Base-by-base conservation (phyloP, 2,329 filamentous ascomycete genomes). In the Rachicladosporium sp. region DNA sequence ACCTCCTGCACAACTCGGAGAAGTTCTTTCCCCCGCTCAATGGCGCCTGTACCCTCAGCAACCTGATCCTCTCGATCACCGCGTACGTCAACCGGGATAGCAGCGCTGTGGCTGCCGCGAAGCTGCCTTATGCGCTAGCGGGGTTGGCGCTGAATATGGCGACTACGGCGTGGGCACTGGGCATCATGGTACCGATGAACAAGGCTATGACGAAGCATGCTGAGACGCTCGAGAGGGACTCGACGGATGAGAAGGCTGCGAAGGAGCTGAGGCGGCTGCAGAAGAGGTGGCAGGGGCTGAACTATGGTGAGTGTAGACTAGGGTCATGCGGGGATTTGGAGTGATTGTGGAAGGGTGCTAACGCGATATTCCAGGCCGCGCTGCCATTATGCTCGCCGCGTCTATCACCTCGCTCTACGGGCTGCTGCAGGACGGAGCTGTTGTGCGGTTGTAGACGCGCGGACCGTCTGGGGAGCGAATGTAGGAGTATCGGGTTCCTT, bases 1-100 rank as follows among this genome's bases (percentile, higher is more conserved):
- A 50, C 44, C 51, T 58, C 7, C 49, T 58, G 7, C 45, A 52
- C 41, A 48, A 50, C 31, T 48, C 44, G 45, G 55, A 58, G 43
- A 34, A 44, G 33, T 52, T 56, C 49, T 57, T 56, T 49, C 54
- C 55, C 9, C 50, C 48, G 1, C 46, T 56, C 40, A 57, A 58
- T 43, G 48, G 44, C 23, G 31, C 49, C 33, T 51, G 52, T 49
- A 51, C 54, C 11, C 23, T 57, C 35, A 38, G 44, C 43, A 57
- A 56, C 46, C 49, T 58, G 39, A 43, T 43, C 47, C 33, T 55
- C 12, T 44, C 50, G 31, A 36, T 51, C 31, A 48, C 43, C 31
- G 42, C 43, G 35, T 57, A 50, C 47, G 35, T 51, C 32, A 41
- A 55, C 38, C 46, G 50, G 42, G 37, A 55, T 44, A 43, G 37